Base-by-base conservation (phyloP, 257 asterid species). In the Salvia rosmarinus region DNA sequence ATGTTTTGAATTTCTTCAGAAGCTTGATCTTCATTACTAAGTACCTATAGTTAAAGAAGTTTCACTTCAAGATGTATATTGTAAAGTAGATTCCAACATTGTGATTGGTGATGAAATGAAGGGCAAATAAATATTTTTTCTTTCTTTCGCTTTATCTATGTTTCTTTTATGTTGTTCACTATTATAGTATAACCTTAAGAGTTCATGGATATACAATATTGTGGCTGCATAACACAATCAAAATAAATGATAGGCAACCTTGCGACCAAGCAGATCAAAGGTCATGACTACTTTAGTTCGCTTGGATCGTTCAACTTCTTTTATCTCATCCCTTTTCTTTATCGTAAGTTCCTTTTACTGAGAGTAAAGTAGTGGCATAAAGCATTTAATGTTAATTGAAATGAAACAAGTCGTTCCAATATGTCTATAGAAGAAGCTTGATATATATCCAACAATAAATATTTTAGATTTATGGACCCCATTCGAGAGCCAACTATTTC, bases 251-350 rank as follows among this genome's bases (percentile, higher is more conserved):
- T 58, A 43, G n/a, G 51, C 43, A 50, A 94, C 99, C 97, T 94
- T 94, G 74, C 99, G 96, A 19, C 99, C 99, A 20, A 89, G 95
- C 60, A 94, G 82, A 79, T 94, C 99, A 77, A 94, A 91, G 58
- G 96, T 83, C 87, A 94, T 83, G 40, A 87, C 78, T 49, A 94
- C 95, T 88, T 85, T 88, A 73, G 68, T 86, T 58, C 97, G 83
- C 75, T 81, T 75, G 43, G 88, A 89, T 67, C 77, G 86, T 79
- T 94, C 97, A 73, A 87, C 96, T 80, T 89, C 99, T 83, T 91
- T 92, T 37, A 89, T 60, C 87, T 86, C 96, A 75, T 85, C 95
- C 76, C 82, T 83, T 82, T 88, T 91, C 88, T 89, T 86, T 80
- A 11, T 85, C 70, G 91, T 67, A 77, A 94, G 86, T 73, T 89